Conservation (phyloP, 805 yeast genomes). For the Geotrichum ghanense region DNA sequence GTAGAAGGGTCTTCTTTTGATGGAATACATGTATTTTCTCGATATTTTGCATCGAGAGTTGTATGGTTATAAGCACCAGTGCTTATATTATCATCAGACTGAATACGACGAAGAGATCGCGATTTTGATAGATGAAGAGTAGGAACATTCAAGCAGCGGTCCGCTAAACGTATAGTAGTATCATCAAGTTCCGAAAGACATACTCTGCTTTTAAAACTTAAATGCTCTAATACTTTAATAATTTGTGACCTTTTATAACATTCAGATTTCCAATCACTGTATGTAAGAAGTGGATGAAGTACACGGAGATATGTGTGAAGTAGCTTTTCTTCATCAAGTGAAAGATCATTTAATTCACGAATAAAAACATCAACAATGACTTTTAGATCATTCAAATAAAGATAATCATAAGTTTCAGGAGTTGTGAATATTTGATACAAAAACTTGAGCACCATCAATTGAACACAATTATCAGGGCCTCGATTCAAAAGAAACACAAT, state of each 20-base stretch:
- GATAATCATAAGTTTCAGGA: constrained; percentile 48
- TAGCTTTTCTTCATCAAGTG: constrained; percentile 44
- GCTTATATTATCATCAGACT: too few species aligned
- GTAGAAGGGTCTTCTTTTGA: too few species aligned
- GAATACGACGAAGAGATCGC: constrained; percentile 4
- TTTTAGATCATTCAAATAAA: constrained; percentile 74
- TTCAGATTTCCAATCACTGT: constrained; percentile 46
- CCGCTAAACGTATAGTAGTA: constrained; percentile 19
- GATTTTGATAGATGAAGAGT: background rate
- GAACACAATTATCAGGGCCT: constrained; percentile 53
- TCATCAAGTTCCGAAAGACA: constrained; percentile 11
- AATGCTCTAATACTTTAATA: constrained; percentile 36
- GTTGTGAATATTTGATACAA: constrained; percentile 64
- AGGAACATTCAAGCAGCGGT: constrained; percentile 16
- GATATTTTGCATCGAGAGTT: too few species aligned
- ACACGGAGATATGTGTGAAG: constrained; percentile 68
- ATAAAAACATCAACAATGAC: constrained; percentile 75
- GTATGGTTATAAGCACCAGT: too few species aligned
- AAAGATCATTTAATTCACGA: constrained; percentile 63
- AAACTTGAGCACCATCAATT: constrained; percentile 68
- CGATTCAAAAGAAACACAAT: constrained; percentile 70
- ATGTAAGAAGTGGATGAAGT: constrained; percentile 55
- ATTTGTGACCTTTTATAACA: constrained; percentile 51
- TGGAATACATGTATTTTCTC: too few species aligned
- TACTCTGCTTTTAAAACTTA: constrained; percentile 18